A percentile compares a stretch with the other conserved stretches of the same genome.
Evolutionary conservation across 257 asterid species (phyloP).

Genomic region (Craterostigma plantagineum): DNA sequence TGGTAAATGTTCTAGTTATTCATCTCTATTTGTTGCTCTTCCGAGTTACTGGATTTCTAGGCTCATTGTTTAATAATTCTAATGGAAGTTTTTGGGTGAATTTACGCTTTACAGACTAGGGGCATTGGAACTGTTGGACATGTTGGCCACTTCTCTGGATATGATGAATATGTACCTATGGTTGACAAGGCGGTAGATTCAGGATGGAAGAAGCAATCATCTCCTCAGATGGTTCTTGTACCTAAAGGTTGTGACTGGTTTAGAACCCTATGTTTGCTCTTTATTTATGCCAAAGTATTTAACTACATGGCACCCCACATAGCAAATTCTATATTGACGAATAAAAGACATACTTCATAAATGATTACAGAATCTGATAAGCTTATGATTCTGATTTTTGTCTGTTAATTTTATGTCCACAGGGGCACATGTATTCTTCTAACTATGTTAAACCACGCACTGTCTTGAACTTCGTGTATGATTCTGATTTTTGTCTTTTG

Average conservation of each 20-base stretch:
- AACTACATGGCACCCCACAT: conserved; percentile 1
- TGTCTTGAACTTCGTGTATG: too few relatives aligned
- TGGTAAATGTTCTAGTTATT: too few relatives aligned
- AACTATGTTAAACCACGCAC: too few relatives aligned
- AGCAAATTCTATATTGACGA: not conserved
- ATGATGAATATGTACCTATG: conserved; percentile 98
- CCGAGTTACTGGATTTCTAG: too few relatives aligned
- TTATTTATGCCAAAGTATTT: conserved; percentile 3
- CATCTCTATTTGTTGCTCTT: too few relatives aligned
- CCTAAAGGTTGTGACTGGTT: conserved; percentile 68
- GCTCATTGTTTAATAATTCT: too few relatives aligned
- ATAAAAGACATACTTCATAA: too few relatives aligned
- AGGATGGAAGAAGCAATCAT: conserved; percentile 55
- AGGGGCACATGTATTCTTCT: too few relatives aligned
- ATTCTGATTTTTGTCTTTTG: too few relatives aligned
- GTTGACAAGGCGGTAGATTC: conserved; percentile 97
- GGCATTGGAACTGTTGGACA: conserved; percentile 43
- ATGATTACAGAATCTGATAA: too few relatives aligned
- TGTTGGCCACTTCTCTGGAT: conserved; percentile 38
- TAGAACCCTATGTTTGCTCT: not conserved
- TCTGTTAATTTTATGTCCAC: too few relatives aligned
- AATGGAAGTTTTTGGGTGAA: conserved; percentile 4
- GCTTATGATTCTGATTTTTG: too few relatives aligned
- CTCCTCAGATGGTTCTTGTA: conserved; percentile 29
- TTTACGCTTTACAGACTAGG: conserved; percentile 42